phyloP scores from a whole-genome alignment of 108 stramenopile genomes.

The Nitzschia sp. region DNA sequence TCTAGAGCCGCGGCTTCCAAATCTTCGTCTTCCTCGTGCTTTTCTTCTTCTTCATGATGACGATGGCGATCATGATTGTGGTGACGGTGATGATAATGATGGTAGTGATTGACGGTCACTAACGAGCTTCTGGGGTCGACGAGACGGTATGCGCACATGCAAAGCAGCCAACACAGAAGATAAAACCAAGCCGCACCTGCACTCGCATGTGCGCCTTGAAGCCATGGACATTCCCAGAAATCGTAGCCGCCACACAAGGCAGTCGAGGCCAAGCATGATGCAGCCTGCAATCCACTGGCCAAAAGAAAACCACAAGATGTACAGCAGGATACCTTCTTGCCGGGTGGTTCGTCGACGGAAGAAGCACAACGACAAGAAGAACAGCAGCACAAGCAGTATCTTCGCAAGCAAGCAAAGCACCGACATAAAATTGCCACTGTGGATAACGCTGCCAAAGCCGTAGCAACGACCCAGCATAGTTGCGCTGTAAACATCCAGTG shows the following conservation, averaged over 20 bases:
- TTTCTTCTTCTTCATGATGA: conserved; percentile 5
- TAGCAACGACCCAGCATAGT: conserved; percentile 1
- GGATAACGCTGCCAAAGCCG: neutral
- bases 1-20: neutral
- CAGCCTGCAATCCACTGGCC: conserved; percentile 17
- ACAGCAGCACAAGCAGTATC: neutral
- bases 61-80: conserved; percentile 11
- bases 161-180: conserved; percentile 14
- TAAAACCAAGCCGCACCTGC: conserved; percentile 11
- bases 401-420: neutral
- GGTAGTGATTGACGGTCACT: neutral
- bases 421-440: neutral
- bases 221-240: conserved; percentile 20
- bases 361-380: too few relatives aligned
- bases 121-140: neutral
- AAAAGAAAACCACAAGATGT: conserved; percentile 6
- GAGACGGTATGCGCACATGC: neutral
- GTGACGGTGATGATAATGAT: conserved; percentile 1
- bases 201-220: conserved; percentile 20
- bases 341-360: neutral
- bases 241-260: neutral
- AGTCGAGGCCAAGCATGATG: conserved; percentile 2
- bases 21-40: neutral
- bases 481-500: conserved; percentile 13
- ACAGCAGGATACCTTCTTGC: neutral